phyloP scores from a whole-genome alignment of 163 green algal genomes.

The Scenedesmus sp. region DNA sequence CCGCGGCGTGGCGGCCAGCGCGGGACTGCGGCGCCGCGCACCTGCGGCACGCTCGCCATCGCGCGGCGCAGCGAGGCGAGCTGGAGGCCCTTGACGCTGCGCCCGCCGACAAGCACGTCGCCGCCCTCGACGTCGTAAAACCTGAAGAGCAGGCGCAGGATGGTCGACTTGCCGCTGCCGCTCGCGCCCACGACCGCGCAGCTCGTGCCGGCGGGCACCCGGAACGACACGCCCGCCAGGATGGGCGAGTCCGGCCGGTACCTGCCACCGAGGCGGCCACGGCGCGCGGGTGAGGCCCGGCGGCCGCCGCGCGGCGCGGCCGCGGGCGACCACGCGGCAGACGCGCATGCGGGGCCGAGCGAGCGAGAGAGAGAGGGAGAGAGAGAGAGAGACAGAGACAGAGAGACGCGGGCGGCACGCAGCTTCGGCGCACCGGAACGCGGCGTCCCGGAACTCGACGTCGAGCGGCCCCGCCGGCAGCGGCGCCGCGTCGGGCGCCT shows the following conservation, averaged over 20 bases:
- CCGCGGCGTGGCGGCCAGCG: neutral
- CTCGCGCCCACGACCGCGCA: slow-evolving; percentile 91
- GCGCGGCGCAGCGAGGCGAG: slow-evolving; percentile 46
- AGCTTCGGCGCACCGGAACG: slow-evolving; percentile 71
- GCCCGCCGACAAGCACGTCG: slow-evolving; percentile 55
- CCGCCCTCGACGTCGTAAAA: slow-evolving; percentile 69
- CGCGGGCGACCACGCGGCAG: too few relatives aligned
- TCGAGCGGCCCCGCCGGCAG: slow-evolving; percentile 52
- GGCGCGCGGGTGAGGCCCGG: too few relatives aligned
- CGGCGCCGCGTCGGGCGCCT: slow-evolving; percentile 53
- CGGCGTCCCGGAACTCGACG: slow-evolving; percentile 67
- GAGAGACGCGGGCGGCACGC: too few relatives aligned
- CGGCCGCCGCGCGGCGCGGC: too few relatives aligned
- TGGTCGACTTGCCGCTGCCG: slow-evolving; percentile 81
- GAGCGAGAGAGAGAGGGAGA: too few relatives aligned
- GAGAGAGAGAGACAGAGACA: too few relatives aligned
- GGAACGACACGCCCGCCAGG: slow-evolving; percentile 48
- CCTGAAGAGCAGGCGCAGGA: slow-evolving; percentile 71
- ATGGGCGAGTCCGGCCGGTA: slow-evolving; percentile 74
- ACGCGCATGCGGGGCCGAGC: too few relatives aligned
- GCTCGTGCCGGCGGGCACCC: slow-evolving; percentile 79
- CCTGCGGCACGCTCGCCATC: slow-evolving; percentile 77
- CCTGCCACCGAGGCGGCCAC: neutral
- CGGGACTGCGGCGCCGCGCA: neutral
- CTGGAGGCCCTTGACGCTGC: slow-evolving; percentile 57